Evolutionary conservation across 192 early-diverging fungal genomes (phyloP).

Genomic region (Jimgerdemannia lactiflua): DNA sequence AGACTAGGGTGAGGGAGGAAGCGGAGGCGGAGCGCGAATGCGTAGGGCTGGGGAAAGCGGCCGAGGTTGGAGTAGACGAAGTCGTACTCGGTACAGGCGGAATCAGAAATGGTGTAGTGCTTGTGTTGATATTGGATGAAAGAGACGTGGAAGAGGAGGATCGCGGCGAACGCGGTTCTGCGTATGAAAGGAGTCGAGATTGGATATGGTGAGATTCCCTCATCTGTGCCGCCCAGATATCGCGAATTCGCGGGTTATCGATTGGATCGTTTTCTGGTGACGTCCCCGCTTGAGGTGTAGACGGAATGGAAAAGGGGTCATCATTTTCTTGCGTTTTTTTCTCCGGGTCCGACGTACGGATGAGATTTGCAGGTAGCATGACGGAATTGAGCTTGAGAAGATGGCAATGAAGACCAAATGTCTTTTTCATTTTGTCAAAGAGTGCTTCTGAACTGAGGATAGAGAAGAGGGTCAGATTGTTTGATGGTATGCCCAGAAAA

Average conservation of each 20-base stretch:
- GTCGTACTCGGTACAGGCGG: constrained; percentile 3
- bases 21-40: constrained; percentile 12
- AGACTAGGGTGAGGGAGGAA: constrained; percentile 7
- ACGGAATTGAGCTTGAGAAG: constrained; percentile 60
- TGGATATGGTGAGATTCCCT: constrained; percentile 5
- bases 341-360: neutral
- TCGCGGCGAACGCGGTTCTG: neutral
- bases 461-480: neutral
- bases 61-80: neutral
- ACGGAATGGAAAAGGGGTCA: neutral
- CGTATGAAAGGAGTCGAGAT: constrained; percentile 8
- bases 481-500: too few relatives aligned
- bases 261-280: neutral
- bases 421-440: constrained; percentile 62
- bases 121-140: neutral
- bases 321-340: neutral
- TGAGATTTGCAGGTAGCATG: neutral
- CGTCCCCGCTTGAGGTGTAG: neutral
- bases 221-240: constrained; percentile 10
- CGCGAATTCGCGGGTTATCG: neutral
- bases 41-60: neutral
- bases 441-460: constrained; percentile 51
- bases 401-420: constrained; percentile 60
- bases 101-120: neutral
- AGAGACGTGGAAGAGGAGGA: neutral